A percentile compares a stretch with the other conserved stretches of the same genome.
These are phyloP conservation scores for Rubia yunnanensis DNA, from an alignment of 257 asterid genomes.

Conservation along the genomic window DNA sequence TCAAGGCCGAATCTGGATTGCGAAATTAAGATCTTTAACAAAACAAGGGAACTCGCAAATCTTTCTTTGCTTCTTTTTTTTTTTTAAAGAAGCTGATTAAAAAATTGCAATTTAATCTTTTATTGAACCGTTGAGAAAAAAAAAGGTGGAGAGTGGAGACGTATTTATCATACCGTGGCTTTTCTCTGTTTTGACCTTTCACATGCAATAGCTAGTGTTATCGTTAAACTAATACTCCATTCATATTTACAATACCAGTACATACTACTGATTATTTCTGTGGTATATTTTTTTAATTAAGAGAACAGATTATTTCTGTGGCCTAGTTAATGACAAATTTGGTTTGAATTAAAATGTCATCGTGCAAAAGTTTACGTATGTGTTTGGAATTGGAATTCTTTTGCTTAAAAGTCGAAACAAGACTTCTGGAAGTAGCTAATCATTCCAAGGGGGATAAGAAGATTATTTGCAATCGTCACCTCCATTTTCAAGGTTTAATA, in stretches of 20 bases:
- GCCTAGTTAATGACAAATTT: neutral
- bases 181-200: neutral
- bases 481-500: conserved; percentile 21
- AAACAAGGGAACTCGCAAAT: too few species aligned
- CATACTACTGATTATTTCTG: neutral
- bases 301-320: neutral
- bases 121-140: too few species aligned
- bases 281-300: too few species aligned
- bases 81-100: too few species aligned
- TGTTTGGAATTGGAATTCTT: neutral
- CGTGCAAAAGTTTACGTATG: neutral
- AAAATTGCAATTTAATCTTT: too few species aligned
- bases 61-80: too few species aligned
- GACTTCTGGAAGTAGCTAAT: neutral
- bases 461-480: conserved; percentile 12
- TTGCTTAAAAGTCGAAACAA: neutral
- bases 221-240: neutral
- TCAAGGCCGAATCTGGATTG: too few species aligned
- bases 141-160: too few species aligned
- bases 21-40: too few species aligned
- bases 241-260: neutral
- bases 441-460: neutral
- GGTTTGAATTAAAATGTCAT: neutral
- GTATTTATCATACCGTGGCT: neutral
- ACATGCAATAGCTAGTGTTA: neutral